Evolutionary conservation across 257 asterid genomes (phyloP), one percentile per base, ranked within the genome.

Genomic region (Solanum chmielewskii): DNA sequence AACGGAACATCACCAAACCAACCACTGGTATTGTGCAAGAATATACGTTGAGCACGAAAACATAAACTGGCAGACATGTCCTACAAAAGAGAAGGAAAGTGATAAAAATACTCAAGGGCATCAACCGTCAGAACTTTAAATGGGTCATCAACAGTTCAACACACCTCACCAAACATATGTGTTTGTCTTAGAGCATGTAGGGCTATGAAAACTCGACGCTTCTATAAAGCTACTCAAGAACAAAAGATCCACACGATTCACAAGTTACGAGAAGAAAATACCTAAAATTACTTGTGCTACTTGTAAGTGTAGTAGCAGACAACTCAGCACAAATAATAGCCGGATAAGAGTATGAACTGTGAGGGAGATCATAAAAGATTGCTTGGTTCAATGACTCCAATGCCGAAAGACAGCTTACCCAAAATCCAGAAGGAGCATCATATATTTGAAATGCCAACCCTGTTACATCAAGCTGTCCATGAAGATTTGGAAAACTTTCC

Each of bases 381-480:
- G 29, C 23, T 49, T 49, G 70, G 42, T 64, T 60, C 52, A 83
- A 62, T 37, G 8, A 49, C 69, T 89, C 56, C 59, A 29, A 87
- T 66, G 83, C 86, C 64, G 84, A 69, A 86, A 20, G 33, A 52
- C 76, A 83, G 90, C 98, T 86, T 94, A 97, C 99, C 87, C 95
- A 91, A 91, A 97, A 96, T 70, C 91, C 27, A 74, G 99, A 97
- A 73, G 99, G 99, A 87, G 98, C 92, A 90, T 97, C 99, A 89
- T 94, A 90, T 91, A 97, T 93, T 83, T 95, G 95, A 91, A 97
- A 97, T 86, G 91, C 93, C 94, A 96, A 88, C 87, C 98, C 99
- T 45, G 99, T 93, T 69, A 95, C 98, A 91, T 97, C 99, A 91
- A 97, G 97, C 94, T 97, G 99, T 90, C 99, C 99, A 86, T 97